Conservation (phyloP, 768 basidiomycete species). For the Serendipita vermifera region DNA sequence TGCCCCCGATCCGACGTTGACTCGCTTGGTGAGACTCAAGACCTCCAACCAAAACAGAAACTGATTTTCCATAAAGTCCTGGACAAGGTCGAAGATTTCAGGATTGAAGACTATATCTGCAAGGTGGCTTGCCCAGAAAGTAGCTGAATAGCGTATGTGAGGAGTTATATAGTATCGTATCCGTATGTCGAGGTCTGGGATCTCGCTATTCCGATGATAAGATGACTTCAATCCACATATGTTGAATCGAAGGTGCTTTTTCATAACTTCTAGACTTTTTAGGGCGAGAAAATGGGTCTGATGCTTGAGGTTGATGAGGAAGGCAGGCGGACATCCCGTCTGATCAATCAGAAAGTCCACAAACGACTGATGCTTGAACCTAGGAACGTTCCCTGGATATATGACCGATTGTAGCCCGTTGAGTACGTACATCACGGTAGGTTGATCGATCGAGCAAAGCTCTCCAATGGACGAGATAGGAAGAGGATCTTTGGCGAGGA, state of each 20-base stretch:
- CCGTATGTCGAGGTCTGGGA: neutral
- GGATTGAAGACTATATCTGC: neutral
- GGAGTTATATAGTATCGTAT: neutral
- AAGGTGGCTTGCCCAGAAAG: neutral
- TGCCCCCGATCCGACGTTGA: neutral
- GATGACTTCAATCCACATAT: neutral
- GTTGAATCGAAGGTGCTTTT: neutral
- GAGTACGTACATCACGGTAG: neutral
- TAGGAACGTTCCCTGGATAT: neutral
- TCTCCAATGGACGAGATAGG: neutral
- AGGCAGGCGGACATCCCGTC: neutral
- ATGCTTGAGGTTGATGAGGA: too few relatives aligned
- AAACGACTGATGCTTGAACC: slow-evolving; percentile 2
- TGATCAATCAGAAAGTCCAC: neutral
- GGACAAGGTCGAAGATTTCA: neutral
- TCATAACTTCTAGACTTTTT: neutral
- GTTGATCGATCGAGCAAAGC: neutral
- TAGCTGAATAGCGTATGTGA: neutral
- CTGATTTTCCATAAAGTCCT: neutral
- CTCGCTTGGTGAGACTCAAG: neutral
- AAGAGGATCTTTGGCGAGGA: neutral
- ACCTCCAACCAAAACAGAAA: slow-evolving; percentile 4
- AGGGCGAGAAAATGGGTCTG: neutral
- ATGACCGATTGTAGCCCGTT: neutral
- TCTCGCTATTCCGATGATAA: neutral